Conservation (phyloP, 179 eudicot species). For the Amaranthus tricolor region DNA sequence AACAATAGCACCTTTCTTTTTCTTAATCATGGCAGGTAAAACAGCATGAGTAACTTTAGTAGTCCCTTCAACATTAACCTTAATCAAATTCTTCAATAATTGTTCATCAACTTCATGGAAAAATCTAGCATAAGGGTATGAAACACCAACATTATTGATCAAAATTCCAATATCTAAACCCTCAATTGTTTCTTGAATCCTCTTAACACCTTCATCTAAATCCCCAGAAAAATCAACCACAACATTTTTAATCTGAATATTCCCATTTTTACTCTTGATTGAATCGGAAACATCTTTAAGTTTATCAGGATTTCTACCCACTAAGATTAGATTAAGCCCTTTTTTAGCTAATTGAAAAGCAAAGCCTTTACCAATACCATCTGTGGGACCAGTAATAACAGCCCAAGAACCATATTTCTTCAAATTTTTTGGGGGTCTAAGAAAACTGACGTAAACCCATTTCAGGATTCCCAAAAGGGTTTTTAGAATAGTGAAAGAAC, state of each 20-base stretch:
- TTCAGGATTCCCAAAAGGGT: constrained; percentile 43
- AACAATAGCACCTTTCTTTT: constrained; percentile 83
- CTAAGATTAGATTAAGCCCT: constrained; percentile 72
- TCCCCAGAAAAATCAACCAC: constrained; percentile 83
- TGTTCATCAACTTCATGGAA: constrained; percentile 82
- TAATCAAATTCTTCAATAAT: constrained; percentile 55
- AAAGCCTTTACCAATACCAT: constrained; percentile 83
- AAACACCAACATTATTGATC: constrained; percentile 81
- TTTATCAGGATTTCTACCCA: constrained; percentile 81
- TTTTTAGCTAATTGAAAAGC: constrained; percentile 74
- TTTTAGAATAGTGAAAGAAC: constrained; percentile 21
- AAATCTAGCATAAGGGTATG: constrained; percentile 85
- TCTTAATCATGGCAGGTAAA: constrained; percentile 67
- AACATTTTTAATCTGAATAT: constrained; percentile 60
- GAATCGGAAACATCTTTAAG: constrained; percentile 56
- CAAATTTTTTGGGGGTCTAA: constrained; percentile 68
- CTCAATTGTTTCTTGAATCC: constrained; percentile 52
- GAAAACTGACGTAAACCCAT: constrained; percentile 71
- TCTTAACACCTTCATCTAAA: constrained; percentile 58
- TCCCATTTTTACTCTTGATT: constrained; percentile 44
- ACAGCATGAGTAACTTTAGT: constrained; percentile 74
- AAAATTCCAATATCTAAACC: constrained; percentile 83
- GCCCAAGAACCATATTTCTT: constrained; percentile 96
- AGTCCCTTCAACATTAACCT: constrained; percentile 83
- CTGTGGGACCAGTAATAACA: constrained; percentile 80